Conservation (phyloP, 176 grass and related monocot genomes). For the Oryza punctata region DNA sequence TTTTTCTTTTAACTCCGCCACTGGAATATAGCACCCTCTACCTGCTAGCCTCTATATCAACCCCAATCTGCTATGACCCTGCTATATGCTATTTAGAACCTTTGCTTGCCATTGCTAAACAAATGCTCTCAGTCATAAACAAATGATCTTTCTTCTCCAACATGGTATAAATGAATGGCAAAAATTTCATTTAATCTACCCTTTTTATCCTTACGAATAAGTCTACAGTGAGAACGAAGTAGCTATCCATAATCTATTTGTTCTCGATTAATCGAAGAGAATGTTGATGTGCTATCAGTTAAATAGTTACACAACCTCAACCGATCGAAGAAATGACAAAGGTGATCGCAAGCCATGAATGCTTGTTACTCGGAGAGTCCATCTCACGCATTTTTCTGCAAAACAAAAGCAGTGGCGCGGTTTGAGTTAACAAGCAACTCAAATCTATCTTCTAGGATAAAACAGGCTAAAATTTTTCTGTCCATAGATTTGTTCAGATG, state of each 20-base stretch:
- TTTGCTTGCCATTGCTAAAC: too few relatives aligned
- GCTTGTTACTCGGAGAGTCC: conserved; percentile 81
- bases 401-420: conserved; percentile 12
- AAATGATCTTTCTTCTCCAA: background rate
- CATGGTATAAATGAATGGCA: background rate
- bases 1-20: too few relatives aligned
- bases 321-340: conserved; percentile 79
- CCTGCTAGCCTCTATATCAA: too few relatives aligned
- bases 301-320: conserved; percentile 59
- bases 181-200: background rate
- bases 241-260: background rate
- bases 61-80: too few relatives aligned
- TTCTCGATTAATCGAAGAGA: background rate
- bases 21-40: too few relatives aligned
- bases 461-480: background rate
- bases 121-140: background rate
- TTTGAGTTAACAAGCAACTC: background rate
- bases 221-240: background rate
- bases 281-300: conserved; percentile 29
- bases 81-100: too few relatives aligned
- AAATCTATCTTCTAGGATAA: conserved; percentile 28
- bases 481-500: background rate
- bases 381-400: conserved; percentile 82
- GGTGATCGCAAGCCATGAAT: conserved; percentile 82
- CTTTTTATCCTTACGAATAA: background rate